Conservation (phyloP, 805 yeast genomes). For the Tetrapisispora namnaoensis region DNA sequence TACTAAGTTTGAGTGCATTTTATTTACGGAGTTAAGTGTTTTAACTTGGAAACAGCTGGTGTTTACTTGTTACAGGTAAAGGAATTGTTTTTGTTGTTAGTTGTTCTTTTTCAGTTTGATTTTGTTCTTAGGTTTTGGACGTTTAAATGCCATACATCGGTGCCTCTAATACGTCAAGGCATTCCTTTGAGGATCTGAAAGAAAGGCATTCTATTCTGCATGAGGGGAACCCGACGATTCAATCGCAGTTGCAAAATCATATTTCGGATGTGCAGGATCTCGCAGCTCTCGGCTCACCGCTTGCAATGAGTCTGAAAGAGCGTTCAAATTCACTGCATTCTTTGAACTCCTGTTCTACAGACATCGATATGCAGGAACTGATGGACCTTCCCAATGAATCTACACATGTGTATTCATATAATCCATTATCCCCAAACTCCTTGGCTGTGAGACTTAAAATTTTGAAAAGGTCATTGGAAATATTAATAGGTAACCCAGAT, state of each 20-base stretch:
- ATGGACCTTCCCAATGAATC: constrained; percentile 66
- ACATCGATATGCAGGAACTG: constrained; percentile 35
- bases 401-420: constrained; percentile 77
- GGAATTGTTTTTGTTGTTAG: neutral
- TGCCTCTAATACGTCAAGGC: constrained; percentile 20
- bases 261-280: neutral
- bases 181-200: constrained; percentile 19
- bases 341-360: constrained; percentile 9
- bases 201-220: constrained; percentile 20
- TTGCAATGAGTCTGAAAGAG: neutral
- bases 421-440: constrained; percentile 72
- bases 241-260: neutral
- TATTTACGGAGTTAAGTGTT: too few species aligned
- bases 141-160: constrained; percentile 26
- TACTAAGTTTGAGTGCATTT: too few species aligned
- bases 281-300: neutral
- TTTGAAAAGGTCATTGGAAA: constrained; percentile 65
- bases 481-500: constrained; percentile 53
- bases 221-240: neutral
- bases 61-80: too few species aligned
- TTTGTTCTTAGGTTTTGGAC: too few species aligned
- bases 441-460: constrained; percentile 66
- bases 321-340: constrained; percentile 8
- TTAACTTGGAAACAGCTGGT: too few species aligned
- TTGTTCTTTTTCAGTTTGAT: neutral